Evolutionary conservation across 2,329 filamentous ascomycete species (phyloP).

Genomic region (Xylaria multiplex): DNA sequence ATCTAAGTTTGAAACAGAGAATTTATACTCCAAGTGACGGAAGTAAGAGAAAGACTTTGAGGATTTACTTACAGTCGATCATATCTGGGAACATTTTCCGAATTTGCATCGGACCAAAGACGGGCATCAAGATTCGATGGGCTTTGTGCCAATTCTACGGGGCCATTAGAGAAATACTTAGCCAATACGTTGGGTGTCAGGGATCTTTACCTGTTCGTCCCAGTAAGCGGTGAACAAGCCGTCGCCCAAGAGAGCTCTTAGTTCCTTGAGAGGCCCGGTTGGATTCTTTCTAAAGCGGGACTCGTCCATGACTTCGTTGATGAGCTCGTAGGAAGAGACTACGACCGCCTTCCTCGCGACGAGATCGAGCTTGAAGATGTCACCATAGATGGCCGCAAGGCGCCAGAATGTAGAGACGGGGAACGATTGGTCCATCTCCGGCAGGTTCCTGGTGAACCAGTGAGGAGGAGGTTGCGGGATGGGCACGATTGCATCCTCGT

Average conservation of each 20-base stretch:
- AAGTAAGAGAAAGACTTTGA: too few species aligned
- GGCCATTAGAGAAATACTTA: constrained; percentile 4
- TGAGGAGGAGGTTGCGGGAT: constrained; percentile 33
- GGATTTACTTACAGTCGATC: constrained; percentile 10
- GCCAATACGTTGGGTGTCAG: too few species aligned
- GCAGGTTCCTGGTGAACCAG: constrained; percentile 30
- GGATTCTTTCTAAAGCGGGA: constrained; percentile 30
- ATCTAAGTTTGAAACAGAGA: too few species aligned
- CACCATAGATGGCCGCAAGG: constrained; percentile 23
- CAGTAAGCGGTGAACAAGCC: constrained; percentile 30
- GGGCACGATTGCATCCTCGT: constrained; percentile 20
- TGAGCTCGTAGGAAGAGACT: constrained; percentile 29
- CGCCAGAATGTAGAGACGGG: constrained; percentile 26
- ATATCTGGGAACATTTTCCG: constrained; percentile 35
- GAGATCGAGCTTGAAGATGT: constrained; percentile 35
- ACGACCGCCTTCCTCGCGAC: constrained; percentile 7
- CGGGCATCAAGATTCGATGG: constrained; percentile 32
- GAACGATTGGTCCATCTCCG: constrained; percentile 30
- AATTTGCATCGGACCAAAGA: constrained; percentile 31
- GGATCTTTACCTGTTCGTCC: constrained; percentile 24
- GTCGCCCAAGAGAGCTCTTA: constrained; percentile 32
- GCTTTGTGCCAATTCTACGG: constrained; percentile 33
- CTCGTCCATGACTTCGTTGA: constrained; percentile 31
- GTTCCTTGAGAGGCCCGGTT: constrained; percentile 23
- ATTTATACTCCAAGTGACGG: too few species aligned